phyloP scores from a whole-genome alignment of 768 basidiomycete species.

The Macrolepiota fuliginosa region DNA sequence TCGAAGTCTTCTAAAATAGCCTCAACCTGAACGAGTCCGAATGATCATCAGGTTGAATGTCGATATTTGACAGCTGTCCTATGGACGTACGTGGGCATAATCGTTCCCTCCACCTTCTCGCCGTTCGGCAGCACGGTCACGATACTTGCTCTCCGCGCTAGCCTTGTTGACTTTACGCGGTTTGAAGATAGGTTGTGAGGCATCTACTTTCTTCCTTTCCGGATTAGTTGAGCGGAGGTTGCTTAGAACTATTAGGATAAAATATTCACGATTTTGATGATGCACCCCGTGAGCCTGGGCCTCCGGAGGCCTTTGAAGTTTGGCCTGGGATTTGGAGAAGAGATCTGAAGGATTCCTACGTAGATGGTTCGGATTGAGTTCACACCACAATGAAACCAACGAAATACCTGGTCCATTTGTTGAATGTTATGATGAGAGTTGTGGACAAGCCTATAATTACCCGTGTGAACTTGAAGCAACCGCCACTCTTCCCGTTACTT shows the following conservation, averaged over 20 bases:
- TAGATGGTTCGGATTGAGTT: background rate
- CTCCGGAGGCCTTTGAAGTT: conserved; percentile 15
- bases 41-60: background rate
- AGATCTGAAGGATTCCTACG: conserved; percentile 58
- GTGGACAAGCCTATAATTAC: background rate
- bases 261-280: conserved; percentile 3
- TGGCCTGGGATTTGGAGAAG: conserved; percentile 38
- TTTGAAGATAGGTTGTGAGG: conserved; percentile 69
- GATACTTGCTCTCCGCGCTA: conserved; percentile 47
- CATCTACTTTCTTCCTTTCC: conserved; percentile 44
- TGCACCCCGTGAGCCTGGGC: conserved; percentile 14
- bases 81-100: conserved; percentile 58
- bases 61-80: background rate
- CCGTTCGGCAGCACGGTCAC: conserved; percentile 76
- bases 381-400: background rate
- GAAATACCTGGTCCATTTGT: conserved; percentile 33
- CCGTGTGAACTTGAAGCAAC: background rate
- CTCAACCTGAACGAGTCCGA: conserved; percentile 54
- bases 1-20: conserved; percentile 83
- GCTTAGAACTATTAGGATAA: background rate
- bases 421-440: background rate
- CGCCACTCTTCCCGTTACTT: background rate
- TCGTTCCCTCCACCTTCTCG: conserved; percentile 66
- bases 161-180: conserved; percentile 75
- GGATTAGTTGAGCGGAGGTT: background rate